phyloP scores from a whole-genome alignment of 164 flowering plant genomes.

The Euptelea pleiosperma region DNA sequence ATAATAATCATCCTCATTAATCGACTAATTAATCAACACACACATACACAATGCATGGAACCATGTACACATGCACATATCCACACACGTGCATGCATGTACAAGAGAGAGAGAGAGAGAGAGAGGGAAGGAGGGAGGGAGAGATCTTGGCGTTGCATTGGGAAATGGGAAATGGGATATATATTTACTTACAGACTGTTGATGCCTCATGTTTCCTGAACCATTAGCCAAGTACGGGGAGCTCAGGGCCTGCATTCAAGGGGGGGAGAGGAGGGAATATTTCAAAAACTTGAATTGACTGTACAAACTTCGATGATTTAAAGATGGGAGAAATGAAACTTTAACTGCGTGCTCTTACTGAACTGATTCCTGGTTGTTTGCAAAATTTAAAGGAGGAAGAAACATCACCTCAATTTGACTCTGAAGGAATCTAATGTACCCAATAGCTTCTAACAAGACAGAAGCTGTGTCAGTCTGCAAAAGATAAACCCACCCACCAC shows the following conservation, averaged over 20 bases:
- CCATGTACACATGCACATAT: not conserved
- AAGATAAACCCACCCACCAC: conserved; percentile 28
- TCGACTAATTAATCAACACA: not conserved
- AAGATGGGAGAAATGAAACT: conserved; percentile 30
- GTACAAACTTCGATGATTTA: conserved; percentile 29
- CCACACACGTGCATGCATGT: not conserved
- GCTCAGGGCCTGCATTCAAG: conserved; percentile 73
- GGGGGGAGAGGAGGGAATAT: conserved; percentile 14
- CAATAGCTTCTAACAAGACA: conserved; percentile 93
- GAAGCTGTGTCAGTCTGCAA: conserved; percentile 99
- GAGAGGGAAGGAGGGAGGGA: conserved; percentile 21
- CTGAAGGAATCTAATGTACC: conserved; percentile 95
- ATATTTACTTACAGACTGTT: conserved; percentile 47
- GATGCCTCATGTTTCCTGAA: conserved; percentile 53
- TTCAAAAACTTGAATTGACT: not conserved
- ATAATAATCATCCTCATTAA: conserved; percentile 1
- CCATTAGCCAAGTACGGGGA: conserved; percentile 72
- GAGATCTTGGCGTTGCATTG: conserved; percentile 17
- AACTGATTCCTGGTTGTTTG: conserved; percentile 25
- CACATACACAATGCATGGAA: no score
- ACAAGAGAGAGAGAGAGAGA: conserved; percentile 8
- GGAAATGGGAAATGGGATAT: conserved; percentile 16
- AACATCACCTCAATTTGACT: conserved; percentile 87
- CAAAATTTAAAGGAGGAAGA: conserved; percentile 19
- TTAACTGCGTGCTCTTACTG: conserved; percentile 39